Percentiles rank a stretch among this genome's conserved stretches.
Evolutionary conservation across 148 eudicot species (phyloP).

Genomic region (Chenopodium album): DNA sequence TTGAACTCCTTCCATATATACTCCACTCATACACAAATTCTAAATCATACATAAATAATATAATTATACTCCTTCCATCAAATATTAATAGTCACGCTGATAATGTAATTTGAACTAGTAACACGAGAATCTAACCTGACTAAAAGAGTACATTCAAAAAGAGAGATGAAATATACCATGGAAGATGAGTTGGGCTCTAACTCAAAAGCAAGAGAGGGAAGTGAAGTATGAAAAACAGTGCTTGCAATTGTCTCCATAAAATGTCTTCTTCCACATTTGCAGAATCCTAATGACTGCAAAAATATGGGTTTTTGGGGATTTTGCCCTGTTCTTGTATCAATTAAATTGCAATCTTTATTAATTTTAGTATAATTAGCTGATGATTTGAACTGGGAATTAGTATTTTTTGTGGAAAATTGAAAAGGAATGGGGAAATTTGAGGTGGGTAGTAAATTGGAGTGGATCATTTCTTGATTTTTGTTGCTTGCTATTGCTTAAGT

Average conservation of each 20-base stretch:
- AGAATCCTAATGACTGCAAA: constrained; percentile 15
- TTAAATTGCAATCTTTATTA: not conserved
- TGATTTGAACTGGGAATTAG: not conserved
- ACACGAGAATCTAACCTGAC: no score
- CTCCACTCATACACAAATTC: no score
- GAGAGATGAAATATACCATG: constrained; percentile 26
- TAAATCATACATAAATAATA: no score
- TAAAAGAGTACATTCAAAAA: not conserved
- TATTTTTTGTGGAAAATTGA: constrained; percentile 5
- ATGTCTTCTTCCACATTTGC: constrained; percentile 57
- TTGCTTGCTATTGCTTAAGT: not conserved
- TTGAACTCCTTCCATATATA: no score
- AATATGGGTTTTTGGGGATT: not conserved
- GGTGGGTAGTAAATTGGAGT: constrained; percentile 8
- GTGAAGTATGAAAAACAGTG: constrained; percentile 18
- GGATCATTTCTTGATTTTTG: constrained; percentile 18
- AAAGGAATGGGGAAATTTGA: constrained; percentile 14
- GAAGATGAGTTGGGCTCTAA: constrained; percentile 28
- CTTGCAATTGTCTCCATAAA: constrained; percentile 32
- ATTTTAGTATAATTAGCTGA: not conserved
- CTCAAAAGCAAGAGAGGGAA: constrained; percentile 29
- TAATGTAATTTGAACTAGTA: no score
- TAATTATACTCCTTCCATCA: no score
- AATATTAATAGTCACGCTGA: no score
- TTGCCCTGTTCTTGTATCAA: not conserved